Evolutionary conservation across 805 yeast genomes (phyloP).

Genomic region (Kluyveromyces lactis): DNA sequence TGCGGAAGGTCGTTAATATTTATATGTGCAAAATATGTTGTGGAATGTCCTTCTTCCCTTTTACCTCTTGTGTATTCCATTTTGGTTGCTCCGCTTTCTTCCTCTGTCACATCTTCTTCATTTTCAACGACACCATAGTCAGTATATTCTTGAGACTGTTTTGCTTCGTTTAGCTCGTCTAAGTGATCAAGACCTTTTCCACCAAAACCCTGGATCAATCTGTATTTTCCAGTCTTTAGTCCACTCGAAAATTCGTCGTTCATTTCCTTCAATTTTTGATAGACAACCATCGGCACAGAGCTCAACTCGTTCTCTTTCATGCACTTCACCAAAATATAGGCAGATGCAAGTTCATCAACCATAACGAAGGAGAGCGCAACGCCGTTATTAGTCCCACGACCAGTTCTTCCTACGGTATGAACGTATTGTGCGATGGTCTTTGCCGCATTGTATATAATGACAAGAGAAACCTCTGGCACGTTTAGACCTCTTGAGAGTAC

Average conservation of each 20-base stretch:
- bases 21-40: constrained; percentile 56
- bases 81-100: constrained; percentile 14
- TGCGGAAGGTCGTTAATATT: constrained; percentile 83
- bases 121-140: constrained; percentile 7
- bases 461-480: constrained; percentile 76
- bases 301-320: constrained; percentile 42
- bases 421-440: constrained; percentile 91
- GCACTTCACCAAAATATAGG: constrained; percentile 43
- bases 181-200: constrained; percentile 84
- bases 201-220: constrained; percentile 73
- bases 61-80: constrained; percentile 47
- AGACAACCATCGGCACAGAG: constrained; percentile 1
- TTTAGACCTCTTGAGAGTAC: constrained; percentile 93
- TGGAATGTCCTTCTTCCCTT: constrained; percentile 44
- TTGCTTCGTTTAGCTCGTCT: constrained; percentile 38
- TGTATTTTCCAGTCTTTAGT: constrained; percentile 58
- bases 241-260: constrained; percentile 50
- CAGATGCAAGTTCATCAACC: constrained; percentile 55
- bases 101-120: constrained; percentile 10
- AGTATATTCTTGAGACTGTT: constrained; percentile 15
- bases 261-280: constrained; percentile 34
- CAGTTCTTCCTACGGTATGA: constrained; percentile 94
- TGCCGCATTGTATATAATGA: constrained; percentile 75
- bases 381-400: constrained; percentile 80
- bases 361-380: constrained; percentile 66